Conservation (phyloP, 371 early-diverging fungal species). For the Mucor irregularis region DNA sequence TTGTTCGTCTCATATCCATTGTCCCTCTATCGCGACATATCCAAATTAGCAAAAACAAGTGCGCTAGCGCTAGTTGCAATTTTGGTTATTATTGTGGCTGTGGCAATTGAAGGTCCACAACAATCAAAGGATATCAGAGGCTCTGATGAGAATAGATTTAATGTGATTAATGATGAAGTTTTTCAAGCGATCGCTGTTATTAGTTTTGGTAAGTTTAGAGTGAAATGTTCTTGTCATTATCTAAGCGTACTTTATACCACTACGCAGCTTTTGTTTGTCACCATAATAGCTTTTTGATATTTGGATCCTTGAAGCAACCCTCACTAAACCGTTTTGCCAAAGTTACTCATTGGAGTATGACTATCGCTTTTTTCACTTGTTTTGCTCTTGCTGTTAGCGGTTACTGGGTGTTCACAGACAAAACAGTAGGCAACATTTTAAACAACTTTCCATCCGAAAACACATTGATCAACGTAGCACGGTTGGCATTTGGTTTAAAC, state of each 20-base stretch:
- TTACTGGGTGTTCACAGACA: conserved; percentile 71
- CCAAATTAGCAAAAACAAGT: conserved; percentile 78
- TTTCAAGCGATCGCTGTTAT: conserved; percentile 82
- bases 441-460: conserved; percentile 79
- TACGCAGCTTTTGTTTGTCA: conserved; percentile 82
- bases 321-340: conserved; percentile 70
- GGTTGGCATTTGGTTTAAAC: conserved; percentile 79
- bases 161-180: conserved; percentile 56
- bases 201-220: conserved; percentile 65
- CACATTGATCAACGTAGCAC: conserved; percentile 73
- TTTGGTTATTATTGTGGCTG: conserved; percentile 69
- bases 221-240: background rate
- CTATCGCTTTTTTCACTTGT: conserved; percentile 67
- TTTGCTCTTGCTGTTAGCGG: conserved; percentile 67
- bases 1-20: conserved; percentile 71
- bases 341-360: conserved; percentile 74
- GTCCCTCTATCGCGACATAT: conserved; percentile 78
- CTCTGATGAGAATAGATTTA: conserved; percentile 43
- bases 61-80: conserved; percentile 77
- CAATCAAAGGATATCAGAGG: conserved; percentile 58
- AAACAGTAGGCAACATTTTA: conserved; percentile 68
- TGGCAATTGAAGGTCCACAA: conserved; percentile 71
- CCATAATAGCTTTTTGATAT: conserved; percentile 82
- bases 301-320: conserved; percentile 74
- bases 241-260: background rate